Base-by-base conservation (phyloP, 176 grass and related monocot genomes). In the Phyllostachys edulis region DNA sequence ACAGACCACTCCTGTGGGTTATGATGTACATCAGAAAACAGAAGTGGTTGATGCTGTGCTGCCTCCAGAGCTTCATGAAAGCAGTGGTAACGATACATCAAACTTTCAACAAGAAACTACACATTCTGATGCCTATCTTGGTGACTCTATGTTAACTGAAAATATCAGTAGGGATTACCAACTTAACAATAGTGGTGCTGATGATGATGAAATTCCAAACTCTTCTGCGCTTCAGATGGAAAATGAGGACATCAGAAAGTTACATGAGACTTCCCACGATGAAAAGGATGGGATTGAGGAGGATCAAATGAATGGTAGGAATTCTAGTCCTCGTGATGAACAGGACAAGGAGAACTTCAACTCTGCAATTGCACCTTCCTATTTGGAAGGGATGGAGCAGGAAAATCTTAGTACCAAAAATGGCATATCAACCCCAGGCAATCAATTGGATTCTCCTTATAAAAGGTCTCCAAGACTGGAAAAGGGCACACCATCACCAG, bases 91-190 rank as follows among this genome's bases (percentile, higher is more conserved):
- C 85, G 57, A 87, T 67, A 68, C 59, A 75, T 78, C 82, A 63
- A 78, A 78, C 37, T 69, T 89, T 68, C 47, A 87, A 85, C 62
- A 55, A 67, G 91, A 90, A 82, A 63, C 57, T 63, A 80, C 61
- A 86, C 71, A 80, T 76, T 87, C 75, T 84, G 73, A 83, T 80
- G 24, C 44, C 27, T 84, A 86, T 75, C 87, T 84, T 89, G 87
- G 80, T 26, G 84, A 92, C 47, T 69, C 90, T 61, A 75, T 92
- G 75, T 84, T 92, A 87, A 69, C 63, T 87, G 84, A 89, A 76
- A 79, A 90, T 82, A 74, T 51, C 46, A 78, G 74, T 78, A 87
- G 78, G 57, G 82, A 70, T 87, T 69, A 71, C 55, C 81, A 92
- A 65, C 60, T 74, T 82, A 82, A 80, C 50, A 87, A 79, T 84